These are phyloP conservation scores for Rhodotorula babjevae DNA, from an alignment of 768 basidiomycete genomes.

Conservation along the genomic window DNA sequence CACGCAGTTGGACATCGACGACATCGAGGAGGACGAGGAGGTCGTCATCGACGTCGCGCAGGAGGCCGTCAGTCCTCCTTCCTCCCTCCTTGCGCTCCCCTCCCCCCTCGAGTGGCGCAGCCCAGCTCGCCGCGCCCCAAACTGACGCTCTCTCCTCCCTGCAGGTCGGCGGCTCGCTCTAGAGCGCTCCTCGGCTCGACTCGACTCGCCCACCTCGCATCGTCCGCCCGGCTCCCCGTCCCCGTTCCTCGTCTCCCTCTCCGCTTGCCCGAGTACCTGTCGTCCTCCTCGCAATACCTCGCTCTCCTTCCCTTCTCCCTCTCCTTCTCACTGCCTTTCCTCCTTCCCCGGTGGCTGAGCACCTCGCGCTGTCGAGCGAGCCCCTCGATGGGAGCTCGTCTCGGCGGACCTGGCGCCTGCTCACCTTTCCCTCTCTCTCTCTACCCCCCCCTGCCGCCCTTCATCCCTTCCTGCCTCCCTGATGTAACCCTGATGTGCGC, in stretches of 20 bases:
- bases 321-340: not conserved
- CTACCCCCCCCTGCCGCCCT: too few species aligned
- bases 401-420: too few species aligned
- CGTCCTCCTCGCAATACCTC: too few species aligned
- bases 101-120: too few species aligned
- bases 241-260: not conserved
- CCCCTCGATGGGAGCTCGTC: too few species aligned
- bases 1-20: slow-evolving; percentile 37
- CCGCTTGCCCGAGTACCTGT: not conserved
- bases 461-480: too few species aligned
- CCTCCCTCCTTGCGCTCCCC: not conserved
- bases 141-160: too few species aligned
- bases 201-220: not conserved
- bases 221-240: not conserved
- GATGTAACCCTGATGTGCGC: too few species aligned
- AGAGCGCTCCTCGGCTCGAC: not conserved
- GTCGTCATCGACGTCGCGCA: slow-evolving; percentile 32
- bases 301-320: not conserved
- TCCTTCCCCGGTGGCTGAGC: too few species aligned
- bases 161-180: slow-evolving; percentile 20
- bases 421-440: too few species aligned
- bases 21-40: slow-evolving; percentile 27
- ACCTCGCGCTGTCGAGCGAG: too few species aligned
- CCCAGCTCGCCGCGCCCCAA: too few species aligned
- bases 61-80: slow-evolving; percentile 27